A percentile compares a stretch with the other conserved stretches of the same genome.
Evolutionary conservation across 192 early-diverging fungal genomes (phyloP).

Genomic region (Entomortierella chlamydospora): DNA sequence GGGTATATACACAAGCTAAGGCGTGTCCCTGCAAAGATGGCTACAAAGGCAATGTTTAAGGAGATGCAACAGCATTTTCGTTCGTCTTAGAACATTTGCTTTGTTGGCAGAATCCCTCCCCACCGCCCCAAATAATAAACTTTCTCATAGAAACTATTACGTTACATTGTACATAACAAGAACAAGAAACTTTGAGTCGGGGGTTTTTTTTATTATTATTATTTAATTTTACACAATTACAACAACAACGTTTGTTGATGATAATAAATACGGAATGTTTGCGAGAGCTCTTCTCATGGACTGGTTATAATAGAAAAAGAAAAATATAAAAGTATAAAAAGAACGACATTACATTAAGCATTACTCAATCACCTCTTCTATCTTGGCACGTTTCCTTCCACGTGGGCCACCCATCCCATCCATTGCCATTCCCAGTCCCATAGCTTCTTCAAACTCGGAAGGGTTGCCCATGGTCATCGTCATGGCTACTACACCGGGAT

Average conservation of each 20-base stretch:
- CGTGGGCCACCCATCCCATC: not conserved
- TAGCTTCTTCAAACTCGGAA: constrained; percentile 21
- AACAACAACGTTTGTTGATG: too few relatives aligned
- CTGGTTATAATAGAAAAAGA: not conserved
- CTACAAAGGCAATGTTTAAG: constrained; percentile 54
- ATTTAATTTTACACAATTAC: not conserved
- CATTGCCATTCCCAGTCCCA: constrained; percentile 11
- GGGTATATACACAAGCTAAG: constrained; percentile 35
- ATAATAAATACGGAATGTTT: not conserved
- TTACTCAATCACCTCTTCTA: constrained; percentile 45
- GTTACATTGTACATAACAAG: too few relatives aligned
- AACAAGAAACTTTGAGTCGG: too few relatives aligned
- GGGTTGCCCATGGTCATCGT: constrained; percentile 7
- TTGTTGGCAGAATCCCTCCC: too few relatives aligned
- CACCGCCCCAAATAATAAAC: too few relatives aligned
- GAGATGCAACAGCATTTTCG: constrained; percentile 21
- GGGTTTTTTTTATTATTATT: too few relatives aligned
- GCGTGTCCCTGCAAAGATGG: constrained; percentile 50
- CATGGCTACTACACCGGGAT: constrained; percentile 3
- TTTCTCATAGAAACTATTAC: too few relatives aligned
- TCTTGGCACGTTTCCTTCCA: constrained; percentile 45
- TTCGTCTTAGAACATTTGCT: not conserved
- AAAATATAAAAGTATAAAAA: constrained; percentile 6
- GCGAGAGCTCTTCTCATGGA: too few relatives aligned
- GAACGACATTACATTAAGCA: not conserved